phyloP scores from a whole-genome alignment of 306 rosid genomes.

The Medicago ruthenica region DNA sequence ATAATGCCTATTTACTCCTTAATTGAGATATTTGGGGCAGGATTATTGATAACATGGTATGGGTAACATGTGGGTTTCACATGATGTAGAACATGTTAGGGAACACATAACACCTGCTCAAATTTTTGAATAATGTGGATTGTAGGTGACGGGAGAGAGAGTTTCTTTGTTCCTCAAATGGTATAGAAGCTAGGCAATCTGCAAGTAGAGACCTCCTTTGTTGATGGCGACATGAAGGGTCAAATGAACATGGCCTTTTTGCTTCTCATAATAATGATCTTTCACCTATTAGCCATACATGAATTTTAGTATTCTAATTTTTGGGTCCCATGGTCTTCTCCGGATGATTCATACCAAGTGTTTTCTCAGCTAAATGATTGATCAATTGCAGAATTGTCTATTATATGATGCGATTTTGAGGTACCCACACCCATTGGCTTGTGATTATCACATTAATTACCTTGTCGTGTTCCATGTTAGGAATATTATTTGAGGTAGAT shows the following conservation, averaged over 20 bases:
- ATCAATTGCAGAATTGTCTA: slow-evolving; percentile 49
- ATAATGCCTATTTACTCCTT: not conserved
- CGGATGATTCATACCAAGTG: slow-evolving; percentile 33
- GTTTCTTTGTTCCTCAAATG: slow-evolving; percentile 33
- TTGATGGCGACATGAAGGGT: slow-evolving; percentile 65
- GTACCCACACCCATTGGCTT: slow-evolving; percentile 11
- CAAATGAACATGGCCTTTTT: slow-evolving; percentile 61
- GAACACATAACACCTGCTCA: slow-evolving; percentile 78
- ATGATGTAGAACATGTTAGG: slow-evolving; percentile 72
- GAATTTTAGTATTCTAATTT: slow-evolving; percentile 43
- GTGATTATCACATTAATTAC: slow-evolving; percentile 9
- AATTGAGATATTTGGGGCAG: not conserved
- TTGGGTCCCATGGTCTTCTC: slow-evolving; percentile 55
- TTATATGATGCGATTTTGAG: slow-evolving; percentile 2
- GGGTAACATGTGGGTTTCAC: slow-evolving; percentile 88
- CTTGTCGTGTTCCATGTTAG: slow-evolving; percentile 1
- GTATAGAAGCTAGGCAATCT: slow-evolving; percentile 46
- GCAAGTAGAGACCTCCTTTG: slow-evolving; percentile 46
- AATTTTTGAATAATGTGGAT: slow-evolving; percentile 28
- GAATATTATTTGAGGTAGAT: not conserved
- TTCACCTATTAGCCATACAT: slow-evolving; percentile 51
- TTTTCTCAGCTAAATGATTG: slow-evolving; percentile 52
- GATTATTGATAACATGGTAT: slow-evolving; percentile 62
- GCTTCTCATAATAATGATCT: slow-evolving; percentile 46
- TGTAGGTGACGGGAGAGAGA: not conserved